Conservation (phyloP, 2,329 filamentous ascomycete genomes). For the Hypoxylon sp. region DNA sequence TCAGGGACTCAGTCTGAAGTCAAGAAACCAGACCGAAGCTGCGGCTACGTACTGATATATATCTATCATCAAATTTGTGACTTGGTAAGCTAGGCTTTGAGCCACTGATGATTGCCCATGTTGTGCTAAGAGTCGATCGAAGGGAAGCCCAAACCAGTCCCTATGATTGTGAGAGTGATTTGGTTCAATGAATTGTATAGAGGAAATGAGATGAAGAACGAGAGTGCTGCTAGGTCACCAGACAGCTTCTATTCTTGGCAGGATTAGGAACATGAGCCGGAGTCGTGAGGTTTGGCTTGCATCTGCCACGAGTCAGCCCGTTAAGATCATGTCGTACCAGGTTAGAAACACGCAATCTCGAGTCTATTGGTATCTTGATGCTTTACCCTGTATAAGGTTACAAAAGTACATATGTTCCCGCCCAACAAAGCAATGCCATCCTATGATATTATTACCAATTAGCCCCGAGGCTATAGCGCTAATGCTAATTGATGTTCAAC, state of each 20-base stretch:
- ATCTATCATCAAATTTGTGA: not conserved
- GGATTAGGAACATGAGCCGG: not conserved
- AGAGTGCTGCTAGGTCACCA: not conserved
- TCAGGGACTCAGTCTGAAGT: no score
- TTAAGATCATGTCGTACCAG: not conserved
- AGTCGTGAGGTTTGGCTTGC: not conserved
- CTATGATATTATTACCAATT: conserved; percentile 20
- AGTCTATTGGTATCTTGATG: conserved; percentile 42
- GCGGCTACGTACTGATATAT: no score
- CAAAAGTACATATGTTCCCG: conserved; percentile 17
- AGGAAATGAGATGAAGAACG: not conserved
- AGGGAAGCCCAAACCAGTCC: not conserved
- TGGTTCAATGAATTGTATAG: not conserved
- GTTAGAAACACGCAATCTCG: conserved; percentile 31
- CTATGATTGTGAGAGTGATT: not conserved
- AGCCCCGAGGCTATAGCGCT: not conserved
- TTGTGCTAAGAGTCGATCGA: no score
- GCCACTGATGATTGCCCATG: not conserved
- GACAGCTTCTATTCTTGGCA: not conserved
- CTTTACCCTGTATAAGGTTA: conserved; percentile 21
- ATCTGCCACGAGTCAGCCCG: not conserved
- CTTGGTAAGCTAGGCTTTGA: not conserved
- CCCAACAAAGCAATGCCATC: conserved; percentile 26
- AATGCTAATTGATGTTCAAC: conserved; percentile 17
- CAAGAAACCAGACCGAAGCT: not conserved